Base-by-base conservation (phyloP, 805 yeast genomes). In the Zygoascus tannicola region DNA sequence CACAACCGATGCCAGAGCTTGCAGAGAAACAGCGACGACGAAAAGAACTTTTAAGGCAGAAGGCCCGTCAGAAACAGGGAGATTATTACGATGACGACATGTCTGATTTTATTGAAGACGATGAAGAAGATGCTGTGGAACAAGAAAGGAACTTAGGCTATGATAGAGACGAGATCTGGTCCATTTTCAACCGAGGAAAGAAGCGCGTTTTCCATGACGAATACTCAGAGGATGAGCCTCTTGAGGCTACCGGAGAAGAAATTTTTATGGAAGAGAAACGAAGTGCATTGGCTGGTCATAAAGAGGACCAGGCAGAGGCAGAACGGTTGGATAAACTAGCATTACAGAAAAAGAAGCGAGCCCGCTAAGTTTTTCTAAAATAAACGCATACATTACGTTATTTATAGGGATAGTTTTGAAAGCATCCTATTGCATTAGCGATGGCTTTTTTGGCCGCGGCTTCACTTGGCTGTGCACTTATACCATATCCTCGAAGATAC, bases 221-320 rank as follows among this genome's bases (percentile, higher is more conserved):
- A 41, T 69, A 71, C 43, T 76, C 73, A 43, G 74, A 73, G 26
- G 77, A 74, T 44, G 74, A 73, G 26, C 66, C 85, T 55, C 90
- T 92, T 97, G 97, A 90, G 58, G 96, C 96, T 2, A 81, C 92
- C 1, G 97, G 96, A 22, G 80, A 80, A 22, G 97, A 90, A 50
- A 77, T 92, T 20, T 65, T 86, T 35, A 84, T 76, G 45, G 98
- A 90, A 56, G 98, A 90, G 62, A 74, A 68, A 48, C 56, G 74
- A 28, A 81, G 95, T 10, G 68, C 78, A 32, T 71, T 71, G 40
- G 73, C 71, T 44, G 98, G 94, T 0, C 72, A 75, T 52, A 50
- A 71, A 33, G 98, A 92, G 58, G 98, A 90, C 56, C 66, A 70
- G 40, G 66, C 72, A 42, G 97, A 88, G 58, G 76, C 75, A 55